Evolutionary conservation across 139 green algal species (phyloP).

Genomic region (Volvox reticuliferus): DNA sequence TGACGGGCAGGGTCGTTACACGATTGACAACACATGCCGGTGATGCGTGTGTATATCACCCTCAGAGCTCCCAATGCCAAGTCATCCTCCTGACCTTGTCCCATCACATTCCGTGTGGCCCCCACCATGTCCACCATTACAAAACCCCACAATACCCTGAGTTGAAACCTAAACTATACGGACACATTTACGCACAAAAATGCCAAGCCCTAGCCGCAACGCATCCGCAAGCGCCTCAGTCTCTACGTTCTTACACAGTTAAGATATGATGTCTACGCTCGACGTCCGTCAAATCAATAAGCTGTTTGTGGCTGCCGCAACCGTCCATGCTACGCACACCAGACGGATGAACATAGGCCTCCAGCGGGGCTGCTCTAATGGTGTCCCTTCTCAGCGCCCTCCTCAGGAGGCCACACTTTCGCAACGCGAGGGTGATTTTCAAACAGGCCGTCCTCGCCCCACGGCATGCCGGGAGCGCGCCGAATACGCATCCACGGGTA

Average conservation of each 20-base stretch:
- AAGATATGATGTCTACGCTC: background rate
- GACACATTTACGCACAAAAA: background rate
- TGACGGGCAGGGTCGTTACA: too few species aligned
- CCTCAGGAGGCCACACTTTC: constrained; percentile 49
- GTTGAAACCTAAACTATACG: too few species aligned
- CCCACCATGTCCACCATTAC: too few species aligned
- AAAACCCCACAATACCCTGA: background rate
- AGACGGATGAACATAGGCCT: background rate
- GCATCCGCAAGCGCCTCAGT: background rate
- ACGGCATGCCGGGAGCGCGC: constrained; percentile 51
- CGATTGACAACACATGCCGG: too few species aligned
- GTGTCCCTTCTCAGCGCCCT: background rate
- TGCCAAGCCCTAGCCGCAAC: background rate
- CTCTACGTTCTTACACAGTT: background rate
- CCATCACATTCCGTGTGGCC: too few species aligned
- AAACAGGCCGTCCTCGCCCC: constrained; percentile 54
- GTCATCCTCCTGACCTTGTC: too few species aligned
- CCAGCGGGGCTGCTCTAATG: background rate
- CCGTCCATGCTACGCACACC: background rate
- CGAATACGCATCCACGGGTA: constrained; percentile 61
- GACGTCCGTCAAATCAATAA: background rate
- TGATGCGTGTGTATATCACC: too few species aligned
- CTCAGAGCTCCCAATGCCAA: too few species aligned
- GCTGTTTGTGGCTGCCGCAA: background rate
- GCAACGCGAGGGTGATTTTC: constrained; percentile 49